Conservation (phyloP, 148 eudicot species). For the Vaccinium vitisidaea region DNA sequence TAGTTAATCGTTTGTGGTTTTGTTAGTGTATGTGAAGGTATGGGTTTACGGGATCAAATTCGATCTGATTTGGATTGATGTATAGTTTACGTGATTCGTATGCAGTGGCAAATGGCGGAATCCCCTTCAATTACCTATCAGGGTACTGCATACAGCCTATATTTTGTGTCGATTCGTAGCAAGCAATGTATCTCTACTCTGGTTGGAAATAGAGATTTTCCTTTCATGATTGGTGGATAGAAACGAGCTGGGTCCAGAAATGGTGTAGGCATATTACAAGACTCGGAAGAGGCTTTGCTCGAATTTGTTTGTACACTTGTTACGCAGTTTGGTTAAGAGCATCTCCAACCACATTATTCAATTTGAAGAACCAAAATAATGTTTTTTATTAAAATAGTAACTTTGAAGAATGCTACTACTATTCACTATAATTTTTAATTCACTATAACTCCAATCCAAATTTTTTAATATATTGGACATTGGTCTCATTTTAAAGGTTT, state of each 20-base stretch:
- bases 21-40: neutral
- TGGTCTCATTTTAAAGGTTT: too few species aligned
- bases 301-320: neutral
- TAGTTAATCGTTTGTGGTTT: neutral
- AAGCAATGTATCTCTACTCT: neutral
- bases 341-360: too few species aligned
- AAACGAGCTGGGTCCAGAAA: neutral
- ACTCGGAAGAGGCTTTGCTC: neutral
- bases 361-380: too few species aligned
- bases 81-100: neutral
- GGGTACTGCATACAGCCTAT: neutral
- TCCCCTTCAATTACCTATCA: neutral
- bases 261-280: neutral
- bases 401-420: too few species aligned
- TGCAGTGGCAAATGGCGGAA: neutral
- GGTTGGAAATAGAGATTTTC: neutral
- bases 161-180: neutral
- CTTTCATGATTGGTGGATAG: neutral
- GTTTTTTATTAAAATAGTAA: too few species aligned
- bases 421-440: too few species aligned
- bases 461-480: too few species aligned
- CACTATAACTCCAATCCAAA: too few species aligned
- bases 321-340: neutral
- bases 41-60: neutral
- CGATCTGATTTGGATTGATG: neutral